Conservation (phyloP, 441 rosid species). For the Geranium incanum region DNA sequence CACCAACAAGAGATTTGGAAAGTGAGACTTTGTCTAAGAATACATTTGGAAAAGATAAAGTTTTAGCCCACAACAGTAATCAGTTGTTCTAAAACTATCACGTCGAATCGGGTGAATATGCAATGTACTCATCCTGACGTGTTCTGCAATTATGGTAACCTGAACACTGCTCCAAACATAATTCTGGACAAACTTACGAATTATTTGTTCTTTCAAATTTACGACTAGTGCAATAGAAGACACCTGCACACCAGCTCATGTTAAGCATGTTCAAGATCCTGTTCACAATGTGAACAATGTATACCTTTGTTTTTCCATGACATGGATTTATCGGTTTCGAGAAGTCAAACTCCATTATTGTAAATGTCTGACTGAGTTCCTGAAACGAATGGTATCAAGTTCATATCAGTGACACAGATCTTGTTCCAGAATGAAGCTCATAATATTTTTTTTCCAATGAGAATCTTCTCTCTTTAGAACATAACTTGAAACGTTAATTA, state of each 20-base stretch:
- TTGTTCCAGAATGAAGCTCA: background rate
- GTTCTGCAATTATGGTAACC: background rate
- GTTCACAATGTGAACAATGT: slow-evolving; percentile 9
- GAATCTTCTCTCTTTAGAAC: background rate
- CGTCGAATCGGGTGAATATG: background rate
- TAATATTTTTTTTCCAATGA: background rate
- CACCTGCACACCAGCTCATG: slow-evolving; percentile 3
- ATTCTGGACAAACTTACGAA: background rate
- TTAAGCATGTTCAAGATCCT: background rate
- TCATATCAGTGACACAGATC: background rate
- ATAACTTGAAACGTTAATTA: slow-evolving; percentile 20
- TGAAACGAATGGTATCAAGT: slow-evolving; percentile 20
- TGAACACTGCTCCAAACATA: background rate
- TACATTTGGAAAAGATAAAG: background rate
- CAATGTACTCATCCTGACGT: background rate
- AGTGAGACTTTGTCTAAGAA: no score
- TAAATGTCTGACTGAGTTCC: slow-evolving; percentile 64
- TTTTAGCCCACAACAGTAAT: background rate
- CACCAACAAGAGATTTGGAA: background rate
- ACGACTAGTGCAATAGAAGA: background rate
- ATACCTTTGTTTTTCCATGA: slow-evolving; percentile 60
- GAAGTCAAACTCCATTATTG: slow-evolving; percentile 72
- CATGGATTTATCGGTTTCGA: slow-evolving; percentile 56
- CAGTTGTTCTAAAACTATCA: background rate
- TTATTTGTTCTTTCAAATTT: background rate